Conservation (phyloP, 148 eudicot genomes). For the Rheum nobile region DNA sequence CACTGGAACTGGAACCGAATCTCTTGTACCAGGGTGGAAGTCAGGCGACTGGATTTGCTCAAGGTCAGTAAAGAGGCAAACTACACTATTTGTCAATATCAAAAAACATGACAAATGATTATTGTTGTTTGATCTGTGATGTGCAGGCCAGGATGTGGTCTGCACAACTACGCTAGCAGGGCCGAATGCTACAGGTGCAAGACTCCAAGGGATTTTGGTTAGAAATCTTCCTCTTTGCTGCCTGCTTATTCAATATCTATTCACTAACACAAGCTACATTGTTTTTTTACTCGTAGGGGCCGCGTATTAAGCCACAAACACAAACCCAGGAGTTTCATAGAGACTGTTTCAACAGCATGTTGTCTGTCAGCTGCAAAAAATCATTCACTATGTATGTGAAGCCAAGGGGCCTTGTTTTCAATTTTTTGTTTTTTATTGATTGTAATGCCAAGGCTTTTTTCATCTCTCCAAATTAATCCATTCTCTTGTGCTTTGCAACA, state of each 20-base stretch:
- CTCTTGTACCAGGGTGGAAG: constrained; percentile 66
- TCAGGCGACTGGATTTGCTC: constrained; percentile 76
- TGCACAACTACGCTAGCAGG: constrained; percentile 79
- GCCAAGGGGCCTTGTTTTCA: not conserved
- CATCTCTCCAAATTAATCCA: not conserved
- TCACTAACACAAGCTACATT: not conserved
- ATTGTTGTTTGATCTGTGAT: not conserved
- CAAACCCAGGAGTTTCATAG: not conserved
- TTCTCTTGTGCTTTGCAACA: not conserved
- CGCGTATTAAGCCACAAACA: not conserved
- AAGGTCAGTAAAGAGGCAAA: too few species aligned
- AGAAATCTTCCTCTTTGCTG: not conserved
- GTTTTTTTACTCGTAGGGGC: not conserved
- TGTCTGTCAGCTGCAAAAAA: not conserved
- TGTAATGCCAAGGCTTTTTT: not conserved
- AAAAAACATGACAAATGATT: not conserved
- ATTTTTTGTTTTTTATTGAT: not conserved
- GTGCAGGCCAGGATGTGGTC: constrained; percentile 49
- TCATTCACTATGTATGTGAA: not conserved
- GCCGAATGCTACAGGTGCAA: constrained; percentile 60
- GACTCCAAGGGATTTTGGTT: constrained; percentile 43
- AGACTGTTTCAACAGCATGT: not conserved
- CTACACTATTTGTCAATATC: too few species aligned
- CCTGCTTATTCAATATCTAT: not conserved
- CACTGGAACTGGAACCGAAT: constrained; percentile 19